Evolutionary conservation across 768 basidiomycete genomes (phyloP).

Genomic region (Termitomyces sp.): DNA sequence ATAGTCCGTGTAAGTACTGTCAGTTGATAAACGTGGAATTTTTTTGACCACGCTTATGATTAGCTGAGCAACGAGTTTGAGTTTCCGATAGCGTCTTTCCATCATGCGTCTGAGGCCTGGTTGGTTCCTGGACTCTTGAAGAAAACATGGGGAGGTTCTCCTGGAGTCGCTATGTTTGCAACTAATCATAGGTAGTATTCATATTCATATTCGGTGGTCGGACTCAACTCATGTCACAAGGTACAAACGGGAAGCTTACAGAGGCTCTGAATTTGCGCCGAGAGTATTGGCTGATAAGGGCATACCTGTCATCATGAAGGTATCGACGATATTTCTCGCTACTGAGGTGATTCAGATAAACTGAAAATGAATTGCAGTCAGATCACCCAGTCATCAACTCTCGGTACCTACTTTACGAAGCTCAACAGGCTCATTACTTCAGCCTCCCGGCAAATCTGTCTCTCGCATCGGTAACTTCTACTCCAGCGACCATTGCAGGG

Average conservation of each 20-base stretch:
- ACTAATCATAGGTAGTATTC: constrained; percentile 58
- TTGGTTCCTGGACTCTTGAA: constrained; percentile 84
- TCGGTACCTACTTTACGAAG: constrained; percentile 68
- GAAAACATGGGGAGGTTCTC: constrained; percentile 60
- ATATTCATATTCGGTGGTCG: not conserved
- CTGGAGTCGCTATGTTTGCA: constrained; percentile 78
- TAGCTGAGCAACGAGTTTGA: constrained; percentile 89
- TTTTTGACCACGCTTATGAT: not conserved
- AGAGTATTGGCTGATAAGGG: constrained; percentile 72
- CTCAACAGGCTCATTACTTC: constrained; percentile 67
- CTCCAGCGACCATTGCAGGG: constrained; percentile 64
- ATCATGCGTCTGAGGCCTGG: constrained; percentile 88
- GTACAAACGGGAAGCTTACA: constrained; percentile 53
- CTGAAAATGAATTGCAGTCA: constrained; percentile 33
- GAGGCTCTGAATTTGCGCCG: constrained; percentile 76
- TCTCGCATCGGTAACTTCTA: constrained; percentile 62
- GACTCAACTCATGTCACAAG: constrained; percentile 18
- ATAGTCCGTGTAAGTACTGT: constrained; percentile 53
- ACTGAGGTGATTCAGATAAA: not conserved
- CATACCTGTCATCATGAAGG: constrained; percentile 78
- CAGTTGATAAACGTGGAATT: not conserved
- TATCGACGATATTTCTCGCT: constrained; percentile 16
- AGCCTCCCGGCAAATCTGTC: constrained; percentile 57
- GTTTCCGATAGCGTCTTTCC: constrained; percentile 77
- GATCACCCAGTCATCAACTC: constrained; percentile 60